These are phyloP conservation scores for Diaporthe sp. DNA, from an alignment of 2,329 filamentous ascomycete species.

Conservation along the genomic window DNA sequence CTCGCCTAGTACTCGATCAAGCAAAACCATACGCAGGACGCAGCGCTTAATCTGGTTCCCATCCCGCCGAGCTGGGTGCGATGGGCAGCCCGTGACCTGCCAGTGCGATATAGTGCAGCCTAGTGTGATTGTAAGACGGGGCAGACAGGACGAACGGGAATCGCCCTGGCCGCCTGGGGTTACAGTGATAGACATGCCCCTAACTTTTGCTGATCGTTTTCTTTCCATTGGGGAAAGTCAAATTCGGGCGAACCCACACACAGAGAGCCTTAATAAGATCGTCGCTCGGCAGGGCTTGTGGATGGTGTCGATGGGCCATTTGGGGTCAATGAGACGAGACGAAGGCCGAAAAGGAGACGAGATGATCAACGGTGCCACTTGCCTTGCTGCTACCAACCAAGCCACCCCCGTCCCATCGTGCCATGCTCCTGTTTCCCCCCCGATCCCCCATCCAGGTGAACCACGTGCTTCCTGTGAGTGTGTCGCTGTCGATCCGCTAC, in stretches of 20 bases:
- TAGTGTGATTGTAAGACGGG: not conserved
- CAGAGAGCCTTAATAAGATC: not conserved
- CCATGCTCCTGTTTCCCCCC: not conserved
- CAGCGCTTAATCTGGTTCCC: constrained; percentile 7
- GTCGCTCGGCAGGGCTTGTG: not conserved
- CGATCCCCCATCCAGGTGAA: constrained; percentile 11
- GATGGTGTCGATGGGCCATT: not conserved
- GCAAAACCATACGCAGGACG: not conserved
- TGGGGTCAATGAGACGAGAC: constrained; percentile 10
- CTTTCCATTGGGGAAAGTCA: not conserved
- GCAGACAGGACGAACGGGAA: constrained; percentile 1
- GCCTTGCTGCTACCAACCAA: not conserved
- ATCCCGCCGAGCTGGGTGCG: constrained; percentile 12
- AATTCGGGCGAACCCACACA: not conserved
- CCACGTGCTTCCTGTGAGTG: constrained; percentile 13
- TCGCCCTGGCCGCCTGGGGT: constrained; percentile 8
- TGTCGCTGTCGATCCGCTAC: constrained; percentile 7
- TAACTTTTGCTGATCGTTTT: not conserved
- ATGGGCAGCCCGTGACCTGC: constrained; percentile 20
- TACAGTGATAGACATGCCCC: constrained; percentile 15
- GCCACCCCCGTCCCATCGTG: constrained; percentile 3
- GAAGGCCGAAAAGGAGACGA: constrained; percentile 1
- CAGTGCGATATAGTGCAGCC: constrained; percentile 1
- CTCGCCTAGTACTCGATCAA: not conserved
- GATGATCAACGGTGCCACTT: constrained; percentile 8